phyloP scores from a whole-genome alignment of 805 yeast genomes.

The Candida maris region DNA sequence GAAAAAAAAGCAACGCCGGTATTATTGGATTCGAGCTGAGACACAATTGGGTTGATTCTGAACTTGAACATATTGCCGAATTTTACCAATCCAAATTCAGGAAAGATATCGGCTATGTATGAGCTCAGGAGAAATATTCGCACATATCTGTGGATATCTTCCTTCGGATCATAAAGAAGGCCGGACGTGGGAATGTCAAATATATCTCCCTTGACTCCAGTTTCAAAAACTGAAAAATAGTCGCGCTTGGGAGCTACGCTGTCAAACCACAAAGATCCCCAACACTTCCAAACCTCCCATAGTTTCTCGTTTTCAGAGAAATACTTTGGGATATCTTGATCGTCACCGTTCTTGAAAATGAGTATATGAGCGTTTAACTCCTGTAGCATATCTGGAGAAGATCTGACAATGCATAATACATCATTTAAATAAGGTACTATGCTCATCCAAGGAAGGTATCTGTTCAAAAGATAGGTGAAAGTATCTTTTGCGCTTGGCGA shows the following conservation, averaged over 20 bases:
- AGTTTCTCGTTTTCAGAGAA: slow-evolving; percentile 59
- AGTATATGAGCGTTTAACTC: slow-evolving; percentile 11
- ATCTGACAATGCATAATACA: slow-evolving; percentile 37
- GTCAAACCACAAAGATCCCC: slow-evolving; percentile 85
- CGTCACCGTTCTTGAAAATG: slow-evolving; percentile 9
- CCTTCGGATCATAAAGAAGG: slow-evolving; percentile 39
- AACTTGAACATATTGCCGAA: slow-evolving; percentile 43
- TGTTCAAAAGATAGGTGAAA: slow-evolving; percentile 48
- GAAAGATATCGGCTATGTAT: slow-evolving; percentile 46
- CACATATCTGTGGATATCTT: slow-evolving; percentile 48
- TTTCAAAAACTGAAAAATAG: slow-evolving; percentile 42
- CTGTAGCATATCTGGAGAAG: slow-evolving; percentile 20
- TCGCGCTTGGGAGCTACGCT: slow-evolving; percentile 51
- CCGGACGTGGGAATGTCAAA: slow-evolving; percentile 71
- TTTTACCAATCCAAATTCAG: slow-evolving; percentile 52
- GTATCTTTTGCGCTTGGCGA: slow-evolving; percentile 45
- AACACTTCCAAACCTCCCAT: slow-evolving; percentile 78
- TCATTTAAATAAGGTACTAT: slow-evolving; percentile 62
- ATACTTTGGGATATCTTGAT: slow-evolving; percentile 42
- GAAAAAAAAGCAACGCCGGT: slow-evolving; percentile 23
- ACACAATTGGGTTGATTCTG: slow-evolving; percentile 6
- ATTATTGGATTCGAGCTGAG: slow-evolving; percentile 14
- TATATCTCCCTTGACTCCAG: slow-evolving; percentile 56
- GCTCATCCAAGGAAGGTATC: slow-evolving; percentile 66
- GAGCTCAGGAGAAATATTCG: slow-evolving; percentile 50